phyloP scores from a whole-genome alignment of 1,284 basidiomycete species.

The Omphalotus olearius region DNA sequence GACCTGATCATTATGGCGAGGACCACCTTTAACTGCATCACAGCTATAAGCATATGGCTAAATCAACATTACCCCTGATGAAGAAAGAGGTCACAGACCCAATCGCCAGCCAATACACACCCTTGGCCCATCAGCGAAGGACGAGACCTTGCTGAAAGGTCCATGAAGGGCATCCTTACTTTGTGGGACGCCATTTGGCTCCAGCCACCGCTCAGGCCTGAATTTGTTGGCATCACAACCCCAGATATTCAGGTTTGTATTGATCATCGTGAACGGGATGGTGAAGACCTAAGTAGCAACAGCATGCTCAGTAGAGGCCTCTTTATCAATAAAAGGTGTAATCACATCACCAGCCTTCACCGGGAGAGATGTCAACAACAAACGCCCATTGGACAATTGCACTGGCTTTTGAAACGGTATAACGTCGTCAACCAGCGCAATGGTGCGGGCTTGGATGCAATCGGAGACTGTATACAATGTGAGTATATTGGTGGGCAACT shows the following conservation, averaged over 20 bases:
- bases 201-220: conserved; percentile 36
- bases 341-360: conserved; percentile 34
- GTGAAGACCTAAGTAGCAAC: conserved; percentile 23
- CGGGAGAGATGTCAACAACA: conserved; percentile 26
- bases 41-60: conserved; percentile 19
- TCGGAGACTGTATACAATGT: conserved; percentile 29
- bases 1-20: conserved; percentile 31
- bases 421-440: conserved; percentile 35
- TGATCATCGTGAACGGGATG: conserved; percentile 29
- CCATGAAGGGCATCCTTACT: conserved; percentile 27
- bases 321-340: neutral
- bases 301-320: conserved; percentile 1
- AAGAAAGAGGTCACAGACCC: conserved; percentile 18
- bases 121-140: conserved; percentile 38
- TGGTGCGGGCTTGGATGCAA: conserved; percentile 34
- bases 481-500: neutral
- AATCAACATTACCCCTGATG: neutral
- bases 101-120: conserved; percentile 36
- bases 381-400: conserved; percentile 24
- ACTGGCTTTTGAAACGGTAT: conserved; percentile 40
- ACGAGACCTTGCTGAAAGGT: conserved; percentile 25
- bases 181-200: conserved; percentile 24
- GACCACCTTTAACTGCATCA: conserved; percentile 37
- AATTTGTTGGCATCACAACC: conserved; percentile 38
- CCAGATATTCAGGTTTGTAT: conserved; percentile 35